phyloP scores from a whole-genome alignment of 495 filamentous ascomycete genomes.

The Talaromyces nanjingensis region DNA sequence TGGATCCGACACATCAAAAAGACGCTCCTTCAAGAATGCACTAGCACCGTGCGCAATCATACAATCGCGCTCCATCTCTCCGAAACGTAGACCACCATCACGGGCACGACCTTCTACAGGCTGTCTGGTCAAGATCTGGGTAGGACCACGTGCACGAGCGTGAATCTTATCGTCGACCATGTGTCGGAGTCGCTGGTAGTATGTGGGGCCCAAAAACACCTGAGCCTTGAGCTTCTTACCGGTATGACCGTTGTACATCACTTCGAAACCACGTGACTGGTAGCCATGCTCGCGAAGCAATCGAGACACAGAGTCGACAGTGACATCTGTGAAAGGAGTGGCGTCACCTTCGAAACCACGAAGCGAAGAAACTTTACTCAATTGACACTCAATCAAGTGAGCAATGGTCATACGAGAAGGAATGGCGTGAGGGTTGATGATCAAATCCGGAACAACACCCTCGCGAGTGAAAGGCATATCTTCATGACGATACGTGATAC shows the following conservation, averaged over 20 bases:
- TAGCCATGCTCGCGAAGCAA: conserved; percentile 89
- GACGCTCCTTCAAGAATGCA: conserved; percentile 91
- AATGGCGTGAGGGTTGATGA: conserved; percentile 99
- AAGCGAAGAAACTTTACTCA: conserved; percentile 88
- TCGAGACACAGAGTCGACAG: conserved; percentile 84
- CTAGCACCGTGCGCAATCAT: conserved; percentile 99
- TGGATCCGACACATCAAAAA: conserved; percentile 97
- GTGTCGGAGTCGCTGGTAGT: conserved; percentile 96
- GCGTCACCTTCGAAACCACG: conserved; percentile 93
- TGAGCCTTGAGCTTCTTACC: conserved; percentile 87
- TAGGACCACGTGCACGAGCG: conserved; percentile 86
- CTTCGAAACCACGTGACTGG: conserved; percentile 93
- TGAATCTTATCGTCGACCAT: conserved; percentile 99
- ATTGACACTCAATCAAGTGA: conserved; percentile 97
- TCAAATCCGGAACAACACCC: conserved; percentile 87
- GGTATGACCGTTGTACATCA: conserved; percentile 98
- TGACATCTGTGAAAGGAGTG: conserved; percentile 96
- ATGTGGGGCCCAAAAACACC: conserved; percentile 95
- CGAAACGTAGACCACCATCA: conserved; percentile 97
- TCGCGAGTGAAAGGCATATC: conserved; percentile 98
- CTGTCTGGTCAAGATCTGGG: conserved; percentile 95
- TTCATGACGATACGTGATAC: conserved; percentile 93
- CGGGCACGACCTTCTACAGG: conserved; percentile 97
- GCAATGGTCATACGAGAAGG: conserved; percentile 99
- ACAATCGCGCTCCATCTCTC: conserved; percentile 99